Base-by-base conservation (phyloP, 257 asterid species). In the Capsicum rhomboideum region DNA sequence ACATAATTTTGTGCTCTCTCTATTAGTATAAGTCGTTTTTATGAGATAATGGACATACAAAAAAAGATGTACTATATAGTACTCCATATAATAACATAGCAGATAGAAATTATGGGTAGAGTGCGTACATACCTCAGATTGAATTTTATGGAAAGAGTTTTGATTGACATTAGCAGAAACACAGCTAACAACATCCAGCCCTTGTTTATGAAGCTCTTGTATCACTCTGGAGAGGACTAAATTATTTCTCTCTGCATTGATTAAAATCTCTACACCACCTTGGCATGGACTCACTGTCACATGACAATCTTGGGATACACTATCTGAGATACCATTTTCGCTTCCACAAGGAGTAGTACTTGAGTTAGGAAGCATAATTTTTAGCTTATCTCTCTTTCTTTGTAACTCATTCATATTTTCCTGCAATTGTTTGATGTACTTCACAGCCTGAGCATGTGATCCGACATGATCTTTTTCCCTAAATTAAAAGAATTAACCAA, bases 391-490 rank as follows among this genome's bases (percentile, higher is more conserved):
- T 83, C 89, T 91, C 82, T 56, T 74, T 5, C 2, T 40, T 31
- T 87, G 26, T 86, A 88, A 55, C 63, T 87, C 87, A 9, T 85
- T 85, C 21, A 90, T 79, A 34, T 83, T 91, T 20, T 82, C 85
- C 69, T 90, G 85, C 91, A 78, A 82, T 52, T 87, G 52, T 21
- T 50, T 86, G 59, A 92, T 93, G 82, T 92, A 92, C 18, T 55
- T 91, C 59, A 82, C 87, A 0, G 93, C 86, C 68, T 87, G 89
- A 14, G 79, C 82, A 90, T 82, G 21, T 90, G 92, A 75, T 93
- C 94, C 0, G 89, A 79, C 54, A 83, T 0, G 93, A 85, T 8
- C 91, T 85, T 79, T 90, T 93, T 16, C 93, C 95, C 98, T 93
- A 66, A 0, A 56, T 21, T 14, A n/a, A 6, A 31, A 84, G 9